These are phyloP conservation scores for Elongisporangium prolatum DNA, from an alignment of 352 stramenopile genomes.

Conservation along the genomic window DNA sequence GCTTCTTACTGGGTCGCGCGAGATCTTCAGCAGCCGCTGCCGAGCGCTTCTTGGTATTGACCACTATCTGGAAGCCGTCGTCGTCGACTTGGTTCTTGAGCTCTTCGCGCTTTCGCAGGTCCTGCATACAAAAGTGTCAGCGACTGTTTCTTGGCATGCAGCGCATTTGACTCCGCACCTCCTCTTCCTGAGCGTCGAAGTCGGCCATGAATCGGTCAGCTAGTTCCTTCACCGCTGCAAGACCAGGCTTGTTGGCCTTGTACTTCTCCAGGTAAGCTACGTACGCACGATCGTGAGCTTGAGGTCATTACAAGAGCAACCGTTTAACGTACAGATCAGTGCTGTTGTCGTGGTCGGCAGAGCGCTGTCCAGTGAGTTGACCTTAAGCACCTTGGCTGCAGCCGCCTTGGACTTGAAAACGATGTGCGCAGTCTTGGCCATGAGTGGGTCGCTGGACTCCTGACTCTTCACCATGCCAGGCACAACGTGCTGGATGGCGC, in stretches of 20 bases:
- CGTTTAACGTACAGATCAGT: conserved; percentile 22
- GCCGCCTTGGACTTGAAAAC: conserved; percentile 70
- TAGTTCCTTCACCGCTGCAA: conserved; percentile 56
- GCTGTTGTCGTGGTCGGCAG: conserved; percentile 17
- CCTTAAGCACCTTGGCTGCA: conserved; percentile 47
- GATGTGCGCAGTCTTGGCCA: conserved; percentile 48
- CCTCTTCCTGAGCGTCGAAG: conserved; percentile 69
- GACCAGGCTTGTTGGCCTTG: conserved; percentile 55
- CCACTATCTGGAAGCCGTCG: conserved; percentile 80
- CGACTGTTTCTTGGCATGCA: not conserved
- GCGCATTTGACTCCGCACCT: conserved; percentile 16
- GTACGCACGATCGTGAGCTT: conserved; percentile 2
- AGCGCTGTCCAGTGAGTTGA: conserved; percentile 30
- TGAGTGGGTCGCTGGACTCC: conserved; percentile 15
- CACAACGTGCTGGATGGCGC: conserved; percentile 61
- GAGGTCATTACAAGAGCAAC: not conserved
- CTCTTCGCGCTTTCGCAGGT: conserved; percentile 53
- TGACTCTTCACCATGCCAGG: conserved; percentile 6
- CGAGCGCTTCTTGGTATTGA: conserved; percentile 77
- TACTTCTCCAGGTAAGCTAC: conserved; percentile 59
- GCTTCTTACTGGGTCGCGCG: conserved; percentile 62
- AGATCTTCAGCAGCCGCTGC: conserved; percentile 40
- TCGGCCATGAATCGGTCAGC: conserved; percentile 72
- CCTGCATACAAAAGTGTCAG: conserved; percentile 16
- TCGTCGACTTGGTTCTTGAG: conserved; percentile 78